phyloP scores from a whole-genome alignment of 2,329 filamentous ascomycete species.

The Alternaria conjuncta region DNA sequence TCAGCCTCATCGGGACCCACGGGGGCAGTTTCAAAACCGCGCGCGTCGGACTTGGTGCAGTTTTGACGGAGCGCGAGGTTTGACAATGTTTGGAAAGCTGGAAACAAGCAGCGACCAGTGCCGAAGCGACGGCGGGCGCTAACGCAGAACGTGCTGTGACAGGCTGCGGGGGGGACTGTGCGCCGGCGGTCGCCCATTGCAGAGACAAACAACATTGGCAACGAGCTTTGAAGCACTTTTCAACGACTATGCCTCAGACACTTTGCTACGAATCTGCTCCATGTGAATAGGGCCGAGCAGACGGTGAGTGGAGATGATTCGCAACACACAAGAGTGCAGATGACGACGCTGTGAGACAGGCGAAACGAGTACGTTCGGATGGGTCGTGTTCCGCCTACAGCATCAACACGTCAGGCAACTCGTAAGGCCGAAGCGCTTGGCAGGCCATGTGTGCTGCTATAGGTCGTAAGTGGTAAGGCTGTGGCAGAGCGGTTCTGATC shows the following conservation, averaged over 20 bases:
- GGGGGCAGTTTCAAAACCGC: conserved; percentile 51
- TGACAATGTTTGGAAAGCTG: conserved; percentile 45
- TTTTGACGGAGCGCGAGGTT: conserved; percentile 47
- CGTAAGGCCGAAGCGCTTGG: conserved; percentile 35
- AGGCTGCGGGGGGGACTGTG: conserved; percentile 40
- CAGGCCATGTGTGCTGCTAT: conserved; percentile 22
- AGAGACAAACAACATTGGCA: neutral
- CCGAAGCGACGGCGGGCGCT: conserved; percentile 45
- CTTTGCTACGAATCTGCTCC: neutral
- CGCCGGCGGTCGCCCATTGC: conserved; percentile 17
- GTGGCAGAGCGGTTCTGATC: conserved; percentile 35
- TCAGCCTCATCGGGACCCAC: conserved; percentile 34
- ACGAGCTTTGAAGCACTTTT: neutral
- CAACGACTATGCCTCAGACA: neutral
- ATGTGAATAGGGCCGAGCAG: neutral
- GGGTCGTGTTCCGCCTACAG: conserved; percentile 37
- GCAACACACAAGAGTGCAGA: conserved; percentile 26
- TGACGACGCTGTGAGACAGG: conserved; percentile 43
- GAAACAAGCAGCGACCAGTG: conserved; percentile 46
- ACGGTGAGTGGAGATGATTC: conserved; percentile 11
- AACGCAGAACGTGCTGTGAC: conserved; percentile 38
- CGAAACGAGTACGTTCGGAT: conserved; percentile 45
- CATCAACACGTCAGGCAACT: conserved; percentile 38
- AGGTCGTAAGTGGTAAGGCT: conserved; percentile 31
- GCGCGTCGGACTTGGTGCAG: conserved; percentile 46